These are phyloP conservation scores for Sphagnum contortum DNA, from an alignment of 225 moss, liverwort and hornwort species.

Conservation along the genomic window DNA sequence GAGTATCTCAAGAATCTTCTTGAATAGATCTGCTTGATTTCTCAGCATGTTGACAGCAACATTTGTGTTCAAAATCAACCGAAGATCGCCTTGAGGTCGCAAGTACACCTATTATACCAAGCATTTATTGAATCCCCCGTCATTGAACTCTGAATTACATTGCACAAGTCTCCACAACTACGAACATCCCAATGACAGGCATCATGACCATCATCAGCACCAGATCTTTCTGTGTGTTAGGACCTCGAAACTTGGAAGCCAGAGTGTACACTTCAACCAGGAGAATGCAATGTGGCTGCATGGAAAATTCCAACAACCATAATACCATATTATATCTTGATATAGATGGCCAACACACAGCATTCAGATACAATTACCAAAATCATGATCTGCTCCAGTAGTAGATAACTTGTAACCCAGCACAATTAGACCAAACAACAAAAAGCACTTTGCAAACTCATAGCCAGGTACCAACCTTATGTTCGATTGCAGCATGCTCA, in stretches of 20 bases:
- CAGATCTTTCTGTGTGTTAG: background rate
- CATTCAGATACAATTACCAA: no score
- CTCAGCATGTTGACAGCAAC: constrained; percentile 69
- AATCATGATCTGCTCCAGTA: no score
- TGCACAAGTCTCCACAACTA: no score
- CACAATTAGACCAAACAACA: background rate
- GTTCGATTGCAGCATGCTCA: constrained; percentile 53
- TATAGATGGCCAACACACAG: background rate
- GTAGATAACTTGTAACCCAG: no score
- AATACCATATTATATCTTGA: background rate
- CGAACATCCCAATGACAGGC: background rate
- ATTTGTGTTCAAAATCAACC: constrained; percentile 70
- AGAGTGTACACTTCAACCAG: no score
- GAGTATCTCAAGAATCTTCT: constrained; percentile 55
- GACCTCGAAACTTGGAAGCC: no score
- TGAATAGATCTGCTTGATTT: constrained; percentile 60
- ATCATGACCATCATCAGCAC: background rate
- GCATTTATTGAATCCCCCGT: no score
- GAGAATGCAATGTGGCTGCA: no score
- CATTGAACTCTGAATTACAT: no score
- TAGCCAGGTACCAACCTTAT: constrained; percentile 43
- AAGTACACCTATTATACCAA: constrained; percentile 60
- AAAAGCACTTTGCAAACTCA: background rate
- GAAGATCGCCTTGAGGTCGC: constrained; percentile 87
- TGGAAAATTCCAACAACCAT: no score